Base-by-base conservation (phyloP, 2,329 filamentous ascomycete genomes). In the Alternaria sp. region DNA sequence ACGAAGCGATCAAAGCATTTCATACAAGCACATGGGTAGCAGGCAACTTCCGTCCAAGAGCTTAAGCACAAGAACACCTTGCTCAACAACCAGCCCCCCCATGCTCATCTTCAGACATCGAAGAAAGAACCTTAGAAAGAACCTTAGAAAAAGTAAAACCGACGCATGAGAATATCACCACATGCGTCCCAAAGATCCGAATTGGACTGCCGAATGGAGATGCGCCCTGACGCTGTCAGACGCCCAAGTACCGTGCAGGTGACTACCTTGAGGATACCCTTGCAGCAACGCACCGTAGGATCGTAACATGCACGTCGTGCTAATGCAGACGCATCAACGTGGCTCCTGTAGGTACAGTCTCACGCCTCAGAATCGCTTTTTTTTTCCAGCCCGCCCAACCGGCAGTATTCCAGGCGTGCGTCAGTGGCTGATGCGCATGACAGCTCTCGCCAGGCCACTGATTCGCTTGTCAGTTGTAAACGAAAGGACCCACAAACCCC, bases 361-460 rank as follows among this genome's bases (percentile, higher is more conserved):
- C 39, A 23, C 39, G 5, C 37, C 29, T 33, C 44, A 48, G 23
- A 34, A 33, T 48, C 21, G 31, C 29, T 36, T 11, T 48, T 21
- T 36, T 11, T 48, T 36, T 58, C 23, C 45, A 51, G 44, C 51
- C 17, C 49, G 54, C 62, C 70, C 71, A 72, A 73, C 70, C 70
- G 70, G 72, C 61, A 69, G 66, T 59, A 56, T 72, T 74, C 72
- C 72, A 68, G 62, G 48, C 52, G 44, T 42, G 61, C 67, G 59
- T 68, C 58, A 58, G 59, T 59, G 67, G 61, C 66, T 60, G 42
- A 48, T 46, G 34, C 39, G 51, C 51, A 59, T 56, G 29, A 46
- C 37, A 23, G 31, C 24, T 23, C 17, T 42, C 31, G 34, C 26
- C 54, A 50, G 34, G 39, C 14, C 51, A 17, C 28, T 59, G 42